Percentiles rank a stretch among this genome's conserved stretches.
These are phyloP conservation scores for Chlamydomonas sp. DNA, from an alignment of 139 green algal species.

Conservation along the genomic window DNA sequence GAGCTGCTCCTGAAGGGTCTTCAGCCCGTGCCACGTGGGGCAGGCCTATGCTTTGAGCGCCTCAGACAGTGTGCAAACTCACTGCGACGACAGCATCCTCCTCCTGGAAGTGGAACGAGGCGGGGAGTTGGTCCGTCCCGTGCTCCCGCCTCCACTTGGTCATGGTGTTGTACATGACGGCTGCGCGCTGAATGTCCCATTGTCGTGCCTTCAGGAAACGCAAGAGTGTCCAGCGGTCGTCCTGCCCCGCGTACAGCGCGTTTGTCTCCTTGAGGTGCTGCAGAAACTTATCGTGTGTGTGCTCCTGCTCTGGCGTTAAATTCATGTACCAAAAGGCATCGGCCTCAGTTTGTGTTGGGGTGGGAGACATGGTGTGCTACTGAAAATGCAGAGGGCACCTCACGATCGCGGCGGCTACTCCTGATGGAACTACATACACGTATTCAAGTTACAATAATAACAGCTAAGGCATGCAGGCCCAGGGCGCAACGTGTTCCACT, in stretches of 20 bases:
- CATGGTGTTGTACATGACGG: slow-evolving; percentile 49
- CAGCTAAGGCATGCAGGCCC: no score
- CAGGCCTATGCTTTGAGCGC: not conserved
- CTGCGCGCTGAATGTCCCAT: slow-evolving; percentile 24
- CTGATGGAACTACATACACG: no score
- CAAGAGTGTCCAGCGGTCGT: slow-evolving; percentile 45
- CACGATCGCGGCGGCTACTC: no score
- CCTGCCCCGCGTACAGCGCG: slow-evolving; percentile 13
- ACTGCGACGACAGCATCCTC: slow-evolving; percentile 18
- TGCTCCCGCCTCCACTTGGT: slow-evolving; percentile 42
- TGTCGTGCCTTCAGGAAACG: slow-evolving; percentile 50
- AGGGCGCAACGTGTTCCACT: no score
- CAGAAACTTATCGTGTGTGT: slow-evolving; percentile 21
- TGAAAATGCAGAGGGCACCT: no score
- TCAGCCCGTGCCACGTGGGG: no score
- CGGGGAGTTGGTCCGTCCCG: not conserved
- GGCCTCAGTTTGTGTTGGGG: slow-evolving; percentile 6
- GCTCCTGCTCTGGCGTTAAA: slow-evolving; percentile 30
- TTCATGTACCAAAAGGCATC: slow-evolving; percentile 50
- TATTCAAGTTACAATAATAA: no score
- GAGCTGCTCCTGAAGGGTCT: no score
- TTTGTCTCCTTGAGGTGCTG: not conserved
- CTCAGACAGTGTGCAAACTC: not conserved
- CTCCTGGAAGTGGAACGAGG: slow-evolving; percentile 14
- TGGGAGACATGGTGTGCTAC: no score